These are phyloP conservation scores for Miscanthus lutarioriparius DNA, from an alignment of 176 grass and related monocot genomes.

Conservation along the genomic window DNA sequence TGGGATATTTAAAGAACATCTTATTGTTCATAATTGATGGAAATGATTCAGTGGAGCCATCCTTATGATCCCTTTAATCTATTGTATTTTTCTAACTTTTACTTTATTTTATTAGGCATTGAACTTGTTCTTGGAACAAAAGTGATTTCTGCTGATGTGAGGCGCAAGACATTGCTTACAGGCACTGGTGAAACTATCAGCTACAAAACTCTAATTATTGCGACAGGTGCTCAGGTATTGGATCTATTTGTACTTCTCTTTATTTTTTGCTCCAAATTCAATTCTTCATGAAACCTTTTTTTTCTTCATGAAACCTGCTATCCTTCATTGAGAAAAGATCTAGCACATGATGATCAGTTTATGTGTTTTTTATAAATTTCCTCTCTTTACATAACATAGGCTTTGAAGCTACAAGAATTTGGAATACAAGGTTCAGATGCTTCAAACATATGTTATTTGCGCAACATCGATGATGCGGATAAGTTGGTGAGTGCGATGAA, in stretches of 20 bases:
- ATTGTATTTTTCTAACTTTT: constrained; percentile 2
- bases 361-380: background rate
- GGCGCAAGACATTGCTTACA: constrained; percentile 73
- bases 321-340: background rate
- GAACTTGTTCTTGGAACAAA: constrained; percentile 95
- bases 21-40: background rate
- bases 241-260: constrained; percentile 33
- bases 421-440: constrained; percentile 76
- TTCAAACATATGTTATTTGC: constrained; percentile 87
- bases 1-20: background rate
- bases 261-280: background rate
- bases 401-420: constrained; percentile 91
- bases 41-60: constrained; percentile 1
- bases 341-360: background rate
- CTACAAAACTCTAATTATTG: constrained; percentile 88
- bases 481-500: constrained; percentile 75
- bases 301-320: background rate
- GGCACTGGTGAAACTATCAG: constrained; percentile 87
- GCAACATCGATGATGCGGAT: constrained; percentile 69
- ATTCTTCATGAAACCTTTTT: background rate
- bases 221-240: constrained; percentile 97
- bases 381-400: constrained; percentile 52
- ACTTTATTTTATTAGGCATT: constrained; percentile 58
- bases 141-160: constrained; percentile 77
- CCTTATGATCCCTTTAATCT: background rate